Evolutionary conservation across 1,284 basidiomycete species (phyloP).

Genomic region (Cystobasidium slooffiae): DNA sequence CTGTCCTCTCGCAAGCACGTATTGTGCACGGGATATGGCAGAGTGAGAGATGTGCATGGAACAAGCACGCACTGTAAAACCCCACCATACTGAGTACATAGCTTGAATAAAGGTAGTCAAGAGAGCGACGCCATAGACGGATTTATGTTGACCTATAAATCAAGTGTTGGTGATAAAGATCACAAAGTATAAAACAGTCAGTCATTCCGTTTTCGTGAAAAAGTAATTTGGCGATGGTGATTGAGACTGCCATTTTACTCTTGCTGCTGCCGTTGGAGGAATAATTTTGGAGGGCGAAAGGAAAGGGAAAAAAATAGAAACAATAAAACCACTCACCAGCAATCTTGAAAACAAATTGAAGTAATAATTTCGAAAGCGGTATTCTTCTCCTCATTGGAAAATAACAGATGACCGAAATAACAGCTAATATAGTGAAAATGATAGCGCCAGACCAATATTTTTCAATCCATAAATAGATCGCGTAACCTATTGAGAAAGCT

Average conservation of each 20-base stretch:
- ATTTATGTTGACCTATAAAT: slow-evolving; percentile 73
- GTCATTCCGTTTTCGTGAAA: too few species aligned
- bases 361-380: slow-evolving; percentile 73
- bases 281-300: background rate
- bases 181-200: background rate
- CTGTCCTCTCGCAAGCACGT: too few species aligned
- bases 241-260: too few species aligned
- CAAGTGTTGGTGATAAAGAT: background rate
- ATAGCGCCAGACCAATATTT: slow-evolving; percentile 76
- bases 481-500: slow-evolving; percentile 60
- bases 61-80: slow-evolving; percentile 8
- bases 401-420: slow-evolving; percentile 46
- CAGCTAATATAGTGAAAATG: slow-evolving; percentile 68
- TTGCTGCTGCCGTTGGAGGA: too few species aligned
- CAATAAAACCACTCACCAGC: too few species aligned
- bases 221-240: too few species aligned
- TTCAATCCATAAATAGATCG: slow-evolving; percentile 75
- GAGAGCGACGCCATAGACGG: slow-evolving; percentile 79
- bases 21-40: too few species aligned
- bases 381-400: slow-evolving; percentile 61
- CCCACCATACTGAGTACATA: slow-evolving; percentile 55
- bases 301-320: background rate
- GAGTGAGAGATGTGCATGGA: background rate
- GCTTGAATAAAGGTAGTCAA: slow-evolving; percentile 72
- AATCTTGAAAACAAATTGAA: slow-evolving; percentile 67